Percentiles rank a stretch among this genome's conserved stretches.
Evolutionary conservation across 192 early-diverging fungal species (phyloP).

Genomic region (Entomortierella lignicola): DNA sequence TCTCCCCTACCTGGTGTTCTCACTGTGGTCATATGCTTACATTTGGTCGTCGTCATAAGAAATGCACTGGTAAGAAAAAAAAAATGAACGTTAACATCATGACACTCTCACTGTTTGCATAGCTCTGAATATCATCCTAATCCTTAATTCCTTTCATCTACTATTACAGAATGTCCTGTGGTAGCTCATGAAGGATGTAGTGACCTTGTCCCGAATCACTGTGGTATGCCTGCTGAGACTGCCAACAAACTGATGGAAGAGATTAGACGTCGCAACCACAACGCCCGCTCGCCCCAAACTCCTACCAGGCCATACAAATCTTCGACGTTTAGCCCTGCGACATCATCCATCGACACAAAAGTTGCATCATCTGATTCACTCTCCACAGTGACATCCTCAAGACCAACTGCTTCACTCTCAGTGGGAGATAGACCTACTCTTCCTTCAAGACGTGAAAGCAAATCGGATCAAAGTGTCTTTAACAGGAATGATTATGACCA

Average conservation of each 20-base stretch:
- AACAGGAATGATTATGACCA: constrained; percentile 36
- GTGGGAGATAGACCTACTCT: constrained; percentile 18
- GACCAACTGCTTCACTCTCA: constrained; percentile 18
- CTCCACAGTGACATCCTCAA: constrained; percentile 17
- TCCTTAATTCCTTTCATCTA: neutral
- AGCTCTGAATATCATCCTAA: neutral
- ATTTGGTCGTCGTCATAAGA: constrained; percentile 72
- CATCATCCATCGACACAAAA: too few relatives aligned
- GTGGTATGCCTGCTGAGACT: constrained; percentile 87
- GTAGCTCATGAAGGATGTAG: constrained; percentile 88
- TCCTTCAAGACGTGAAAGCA: constrained; percentile 11
- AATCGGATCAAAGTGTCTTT: neutral
- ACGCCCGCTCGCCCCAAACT: constrained; percentile 15
- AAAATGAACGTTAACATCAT: neutral
- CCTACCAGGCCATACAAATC: constrained; percentile 31
- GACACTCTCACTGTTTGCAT: neutral
- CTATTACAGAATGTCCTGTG: constrained; percentile 81
- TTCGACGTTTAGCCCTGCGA: neutral
- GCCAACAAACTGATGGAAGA: constrained; percentile 89
- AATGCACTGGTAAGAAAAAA: constrained; percentile 63
- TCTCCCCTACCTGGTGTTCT: constrained; percentile 94
- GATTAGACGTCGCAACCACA: constrained; percentile 72
- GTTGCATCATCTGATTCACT: constrained; percentile 25
- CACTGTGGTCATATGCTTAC: constrained; percentile 98
- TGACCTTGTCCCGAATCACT: constrained; percentile 90